Evolutionary conservation across 495 filamentous ascomycete species (phyloP), one percentile per base, ranked within the genome.

Genomic region (Physcia stellaris): DNA sequence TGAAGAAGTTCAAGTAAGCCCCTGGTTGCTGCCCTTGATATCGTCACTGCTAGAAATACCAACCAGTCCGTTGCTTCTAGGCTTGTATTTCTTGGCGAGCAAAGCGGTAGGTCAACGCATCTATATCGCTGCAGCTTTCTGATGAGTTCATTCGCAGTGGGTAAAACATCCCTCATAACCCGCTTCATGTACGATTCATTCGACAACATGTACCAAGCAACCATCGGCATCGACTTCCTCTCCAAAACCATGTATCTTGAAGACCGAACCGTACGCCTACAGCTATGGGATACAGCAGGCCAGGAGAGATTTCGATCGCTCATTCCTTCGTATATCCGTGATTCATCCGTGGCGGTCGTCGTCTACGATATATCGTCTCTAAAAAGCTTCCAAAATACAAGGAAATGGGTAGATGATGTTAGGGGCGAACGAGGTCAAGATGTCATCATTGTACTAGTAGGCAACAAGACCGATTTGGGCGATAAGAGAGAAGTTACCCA

Each of bases 171-270:
- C 31, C 65, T 98, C 53, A 98, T 98, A 57, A 98, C 90, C 39
- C 80, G 90, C 41, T 98, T 98, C 67, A 98, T 98, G 90, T 98
- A 98, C 70, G 90, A 98, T 63, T 94, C 90, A 24, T 98, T 98
- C 73, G 92, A 98, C 69, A 94, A 93, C 66, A 96, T 87, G 74
- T 98, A 98, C 62, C 90, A 98, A 63, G 90, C 90, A 31, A 98
- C 90, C 38, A 98, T 98, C 54, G 90, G 90, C 57, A 98, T 98
- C 63, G 90, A 98, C 66, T 98, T 98, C 56, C 77, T 98, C 46
- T 95, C 87, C 47, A 98, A 98, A 77, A 98, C 90, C 18, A 98
- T 98, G 90, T 98, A 98, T 61, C 82, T 98, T 31, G 90, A 98
- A 68, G 90, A 98, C 61, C 76, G 90, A 50, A 98, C 90, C 26